Evolutionary conservation across 352 stramenopile species (phyloP).

Genomic region (Phytophthora lateralis): DNA sequence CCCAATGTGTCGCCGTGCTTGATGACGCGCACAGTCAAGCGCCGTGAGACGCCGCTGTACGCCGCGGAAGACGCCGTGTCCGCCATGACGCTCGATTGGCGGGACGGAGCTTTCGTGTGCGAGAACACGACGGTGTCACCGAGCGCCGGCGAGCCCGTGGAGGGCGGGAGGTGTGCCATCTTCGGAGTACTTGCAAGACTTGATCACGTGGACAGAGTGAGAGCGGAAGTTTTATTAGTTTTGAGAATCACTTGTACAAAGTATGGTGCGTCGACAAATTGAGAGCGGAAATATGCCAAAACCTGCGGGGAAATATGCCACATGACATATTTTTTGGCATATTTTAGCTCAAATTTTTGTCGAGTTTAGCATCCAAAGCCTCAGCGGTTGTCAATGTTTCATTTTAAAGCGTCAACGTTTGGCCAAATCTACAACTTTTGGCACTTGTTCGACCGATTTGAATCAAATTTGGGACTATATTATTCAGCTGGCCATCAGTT

Average conservation of each 20-base stretch:
- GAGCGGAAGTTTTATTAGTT: no score
- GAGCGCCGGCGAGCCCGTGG: slow-evolving; percentile 1
- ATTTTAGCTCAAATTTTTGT: no score
- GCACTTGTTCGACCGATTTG: neutral
- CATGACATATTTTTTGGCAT: no score
- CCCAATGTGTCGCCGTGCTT: slow-evolving; percentile 66
- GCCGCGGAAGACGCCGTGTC: neutral
- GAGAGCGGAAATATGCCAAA: no score
- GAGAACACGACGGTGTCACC: slow-evolving; percentile 74
- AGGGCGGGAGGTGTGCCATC: slow-evolving; percentile 14
- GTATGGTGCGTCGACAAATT: no score
- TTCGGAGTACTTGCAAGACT: neutral
- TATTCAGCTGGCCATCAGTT: neutral
- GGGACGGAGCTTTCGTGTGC: slow-evolving; percentile 54
- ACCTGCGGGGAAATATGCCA: no score
- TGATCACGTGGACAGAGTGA: no score
- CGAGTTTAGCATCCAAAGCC: no score
- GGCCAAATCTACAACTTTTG: no score
- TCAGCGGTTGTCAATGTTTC: no score
- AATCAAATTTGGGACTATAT: neutral
- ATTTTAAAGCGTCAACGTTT: no score
- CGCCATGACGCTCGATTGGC: slow-evolving; percentile 35
- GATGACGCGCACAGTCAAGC: slow-evolving; percentile 47
- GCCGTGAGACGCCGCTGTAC: neutral
- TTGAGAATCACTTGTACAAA: no score